These are phyloP conservation scores for Tylopilus cervinicoccineus DNA, from an alignment of 768 basidiomycete genomes.

Conservation along the genomic window DNA sequence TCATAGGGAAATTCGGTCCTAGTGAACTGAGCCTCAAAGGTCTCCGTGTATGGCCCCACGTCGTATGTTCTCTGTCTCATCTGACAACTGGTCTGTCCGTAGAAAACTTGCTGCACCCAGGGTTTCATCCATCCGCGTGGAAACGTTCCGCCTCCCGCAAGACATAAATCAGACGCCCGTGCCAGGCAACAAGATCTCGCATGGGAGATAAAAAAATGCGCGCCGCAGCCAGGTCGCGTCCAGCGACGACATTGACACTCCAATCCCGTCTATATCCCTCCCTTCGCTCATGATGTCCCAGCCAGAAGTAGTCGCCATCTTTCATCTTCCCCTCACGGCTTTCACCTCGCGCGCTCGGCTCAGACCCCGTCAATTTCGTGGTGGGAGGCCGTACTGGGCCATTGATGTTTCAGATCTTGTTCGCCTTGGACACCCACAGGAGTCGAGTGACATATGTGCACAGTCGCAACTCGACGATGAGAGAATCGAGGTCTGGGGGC, in stretches of 20 bases:
- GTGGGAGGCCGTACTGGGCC: conserved; percentile 52
- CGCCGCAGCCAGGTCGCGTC: neutral
- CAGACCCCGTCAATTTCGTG: conserved; percentile 53
- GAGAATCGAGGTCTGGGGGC: conserved; percentile 71
- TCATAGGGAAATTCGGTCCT: conserved; percentile 63
- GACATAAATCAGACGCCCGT: neutral
- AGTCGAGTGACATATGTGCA: conserved; percentile 29
- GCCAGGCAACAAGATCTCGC: conserved; percentile 1
- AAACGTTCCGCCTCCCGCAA: neutral
- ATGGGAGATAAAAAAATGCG: neutral
- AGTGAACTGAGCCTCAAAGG: conserved; percentile 55
- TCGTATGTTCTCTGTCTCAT: conserved; percentile 46
- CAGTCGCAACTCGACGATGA: conserved; percentile 43
- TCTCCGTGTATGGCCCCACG: conserved; percentile 70
- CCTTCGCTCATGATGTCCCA: conserved; percentile 48
- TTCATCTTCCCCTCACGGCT: conserved; percentile 64
- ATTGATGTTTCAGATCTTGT: conserved; percentile 63
- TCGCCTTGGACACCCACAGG: conserved; percentile 27
- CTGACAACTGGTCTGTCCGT: neutral
- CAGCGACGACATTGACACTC: conserved; percentile 30
- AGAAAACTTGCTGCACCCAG: conserved; percentile 14
- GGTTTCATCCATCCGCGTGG: conserved; percentile 38
- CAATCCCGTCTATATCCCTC: conserved; percentile 60
- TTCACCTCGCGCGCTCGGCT: conserved; percentile 47
- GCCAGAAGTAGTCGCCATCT: conserved; percentile 63